These are phyloP conservation scores for Russula abietina DNA, from an alignment of 768 basidiomycete species.

Conservation along the genomic window DNA sequence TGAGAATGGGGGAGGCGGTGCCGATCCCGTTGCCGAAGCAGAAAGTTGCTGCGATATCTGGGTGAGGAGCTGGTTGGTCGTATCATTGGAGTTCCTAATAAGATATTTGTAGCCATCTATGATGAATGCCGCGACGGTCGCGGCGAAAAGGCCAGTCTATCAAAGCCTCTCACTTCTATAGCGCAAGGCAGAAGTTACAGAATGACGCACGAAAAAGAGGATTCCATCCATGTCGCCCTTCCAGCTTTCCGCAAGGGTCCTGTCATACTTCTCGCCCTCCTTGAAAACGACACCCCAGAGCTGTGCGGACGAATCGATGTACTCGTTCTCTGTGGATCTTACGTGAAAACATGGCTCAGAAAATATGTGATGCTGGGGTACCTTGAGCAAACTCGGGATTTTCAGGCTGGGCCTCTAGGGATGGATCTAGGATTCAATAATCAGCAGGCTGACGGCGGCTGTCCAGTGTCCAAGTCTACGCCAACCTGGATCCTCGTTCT, in stretches of 20 bases:
- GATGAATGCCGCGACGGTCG: constrained; percentile 2
- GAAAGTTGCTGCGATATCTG: constrained; percentile 16
- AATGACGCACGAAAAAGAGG: constrained; percentile 9
- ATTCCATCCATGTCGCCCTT: constrained; percentile 12
- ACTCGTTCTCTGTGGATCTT: constrained; percentile 6
- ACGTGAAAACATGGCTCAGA: neutral
- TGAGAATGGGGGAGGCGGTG: constrained; percentile 5
- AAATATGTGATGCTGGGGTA: neutral
- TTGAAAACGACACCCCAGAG: constrained; percentile 14
- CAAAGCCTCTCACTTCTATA: neutral
- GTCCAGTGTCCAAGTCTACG: neutral
- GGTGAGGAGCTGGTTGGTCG: constrained; percentile 9
- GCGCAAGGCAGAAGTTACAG: neutral
- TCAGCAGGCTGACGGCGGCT: neutral
- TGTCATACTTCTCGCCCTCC: constrained; percentile 16
- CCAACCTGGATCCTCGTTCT: neutral
- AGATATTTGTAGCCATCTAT: constrained; percentile 1
- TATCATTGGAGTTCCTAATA: neutral
- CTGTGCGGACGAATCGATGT: constrained; percentile 12
- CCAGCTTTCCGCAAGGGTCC: constrained; percentile 11
- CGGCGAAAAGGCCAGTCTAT: constrained; percentile 15
- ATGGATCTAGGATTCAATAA: neutral
- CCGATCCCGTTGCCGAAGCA: neutral
- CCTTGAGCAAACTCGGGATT: neutral
- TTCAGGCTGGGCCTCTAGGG: neutral